phyloP scores from a whole-genome alignment of 495 filamentous ascomycete species.

The Hypoxylon subgilvum region DNA sequence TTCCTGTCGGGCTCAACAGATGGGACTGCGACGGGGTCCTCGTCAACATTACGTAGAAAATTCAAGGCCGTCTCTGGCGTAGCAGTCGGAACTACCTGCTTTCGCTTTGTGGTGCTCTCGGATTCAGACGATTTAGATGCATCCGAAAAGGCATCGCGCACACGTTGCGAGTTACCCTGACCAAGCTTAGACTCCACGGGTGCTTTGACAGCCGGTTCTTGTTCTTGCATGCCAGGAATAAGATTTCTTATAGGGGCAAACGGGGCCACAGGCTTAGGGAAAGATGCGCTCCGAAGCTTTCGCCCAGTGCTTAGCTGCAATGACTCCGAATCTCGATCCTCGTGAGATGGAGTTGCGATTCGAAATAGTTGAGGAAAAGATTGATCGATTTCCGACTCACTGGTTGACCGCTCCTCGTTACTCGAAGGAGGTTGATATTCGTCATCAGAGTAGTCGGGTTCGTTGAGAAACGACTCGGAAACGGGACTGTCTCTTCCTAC shows the following conservation, averaged over 20 bases:
- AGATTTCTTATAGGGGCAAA: slow-evolving; percentile 10
- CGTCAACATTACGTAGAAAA: neutral
- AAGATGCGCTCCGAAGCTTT: slow-evolving; percentile 5
- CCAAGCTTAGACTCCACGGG: neutral
- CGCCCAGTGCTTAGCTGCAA: neutral
- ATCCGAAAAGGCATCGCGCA: slow-evolving; percentile 1
- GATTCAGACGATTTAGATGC: neutral
- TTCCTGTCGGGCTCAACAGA: neutral
- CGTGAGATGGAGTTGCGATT: neutral
- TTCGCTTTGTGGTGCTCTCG: neutral
- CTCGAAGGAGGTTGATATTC: slow-evolving; percentile 11
- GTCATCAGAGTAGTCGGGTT: slow-evolving; percentile 7
- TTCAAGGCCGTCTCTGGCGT: neutral
- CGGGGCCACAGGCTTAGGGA: neutral
- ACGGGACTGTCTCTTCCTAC: neutral
- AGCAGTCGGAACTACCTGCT: neutral
- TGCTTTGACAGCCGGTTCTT: neutral
- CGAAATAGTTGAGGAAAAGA: neutral
- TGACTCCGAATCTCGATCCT: neutral
- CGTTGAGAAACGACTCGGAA: neutral
- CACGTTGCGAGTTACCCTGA: neutral
- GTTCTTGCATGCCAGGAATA: neutral
- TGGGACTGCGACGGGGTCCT: neutral
- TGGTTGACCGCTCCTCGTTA: slow-evolving; percentile 2
- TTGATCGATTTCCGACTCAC: neutral